Evolutionary conservation across 2,329 filamentous ascomycete species (phyloP).

Genomic region (Sporothrix protearum): DNA sequence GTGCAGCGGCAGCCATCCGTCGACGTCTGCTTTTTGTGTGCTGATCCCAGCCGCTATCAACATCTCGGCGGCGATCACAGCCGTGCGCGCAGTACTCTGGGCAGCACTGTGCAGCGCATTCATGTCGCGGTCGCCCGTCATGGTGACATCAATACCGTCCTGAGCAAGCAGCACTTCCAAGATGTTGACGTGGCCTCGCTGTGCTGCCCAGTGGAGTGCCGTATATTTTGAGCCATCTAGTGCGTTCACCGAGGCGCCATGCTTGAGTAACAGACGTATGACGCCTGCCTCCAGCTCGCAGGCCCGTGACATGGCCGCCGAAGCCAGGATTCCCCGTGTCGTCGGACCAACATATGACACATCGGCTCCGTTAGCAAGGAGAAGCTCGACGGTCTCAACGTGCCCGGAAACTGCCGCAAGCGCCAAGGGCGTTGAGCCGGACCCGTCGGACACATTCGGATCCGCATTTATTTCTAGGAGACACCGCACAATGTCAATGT

Average conservation of each 20-base stretch:
- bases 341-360: not conserved
- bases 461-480: not conserved
- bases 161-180: not conserved
- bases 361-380: not conserved
- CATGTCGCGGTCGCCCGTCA: constrained; percentile 5
- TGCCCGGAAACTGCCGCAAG: not conserved
- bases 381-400: not conserved
- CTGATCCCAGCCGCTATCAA: constrained; percentile 12
- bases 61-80: not conserved
- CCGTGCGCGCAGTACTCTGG: not conserved
- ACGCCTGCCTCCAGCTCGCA: not conserved
- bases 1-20: constrained; percentile 10
- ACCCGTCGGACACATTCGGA: not conserved
- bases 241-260: not conserved
- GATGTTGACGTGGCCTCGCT: constrained; percentile 3
- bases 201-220: constrained; percentile 15
- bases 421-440: not conserved
- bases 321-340: not conserved
- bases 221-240: not conserved
- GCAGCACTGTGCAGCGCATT: constrained; percentile 11
- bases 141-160: not conserved
- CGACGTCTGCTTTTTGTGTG: not conserved
- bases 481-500: not conserved
- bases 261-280: not conserved
- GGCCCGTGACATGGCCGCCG: not conserved